Conservation (phyloP, 495 filamentous ascomycete species). For the Hypoxylon fragiforme region DNA sequence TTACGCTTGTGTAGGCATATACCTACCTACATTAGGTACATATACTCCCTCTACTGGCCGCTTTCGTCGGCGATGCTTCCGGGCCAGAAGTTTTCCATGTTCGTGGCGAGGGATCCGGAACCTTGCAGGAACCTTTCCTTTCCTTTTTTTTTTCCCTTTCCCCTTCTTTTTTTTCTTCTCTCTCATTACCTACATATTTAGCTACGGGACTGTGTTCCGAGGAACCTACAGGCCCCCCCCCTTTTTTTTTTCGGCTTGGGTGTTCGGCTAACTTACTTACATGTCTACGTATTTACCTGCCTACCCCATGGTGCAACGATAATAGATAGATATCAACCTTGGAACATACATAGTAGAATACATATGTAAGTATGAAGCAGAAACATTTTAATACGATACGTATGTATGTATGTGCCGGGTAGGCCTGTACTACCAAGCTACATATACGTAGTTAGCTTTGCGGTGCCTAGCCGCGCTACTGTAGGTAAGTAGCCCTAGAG, state of each 20-base stretch:
- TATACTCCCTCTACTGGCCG: background rate
- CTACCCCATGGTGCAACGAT: slow-evolving; percentile 23
- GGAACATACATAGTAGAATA: no score
- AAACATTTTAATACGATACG: no score
- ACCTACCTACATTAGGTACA: no score
- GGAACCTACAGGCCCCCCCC: no score
- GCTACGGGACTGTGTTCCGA: slow-evolving; percentile 19
- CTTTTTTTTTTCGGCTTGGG: no score
- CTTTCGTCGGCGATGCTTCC: background rate
- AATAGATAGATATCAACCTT: background rate
- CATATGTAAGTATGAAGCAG: no score
- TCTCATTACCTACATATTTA: background rate
- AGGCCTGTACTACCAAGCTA: no score
- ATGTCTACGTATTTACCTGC: background rate
- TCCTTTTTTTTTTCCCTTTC: no score
- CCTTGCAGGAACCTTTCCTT: slow-evolving; percentile 1
- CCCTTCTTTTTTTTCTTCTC: no score
- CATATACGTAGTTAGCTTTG: background rate
- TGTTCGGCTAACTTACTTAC: background rate
- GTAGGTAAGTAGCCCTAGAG: no score
- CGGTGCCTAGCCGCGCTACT: slow-evolving; percentile 25
- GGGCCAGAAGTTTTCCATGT: background rate
- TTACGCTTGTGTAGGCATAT: no score
- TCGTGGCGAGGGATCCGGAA: slow-evolving; percentile 2
- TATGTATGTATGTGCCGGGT: no score